These are phyloP conservation scores for Baeospora myosura DNA, from an alignment of 1,284 basidiomycete genomes.

Conservation along the genomic window DNA sequence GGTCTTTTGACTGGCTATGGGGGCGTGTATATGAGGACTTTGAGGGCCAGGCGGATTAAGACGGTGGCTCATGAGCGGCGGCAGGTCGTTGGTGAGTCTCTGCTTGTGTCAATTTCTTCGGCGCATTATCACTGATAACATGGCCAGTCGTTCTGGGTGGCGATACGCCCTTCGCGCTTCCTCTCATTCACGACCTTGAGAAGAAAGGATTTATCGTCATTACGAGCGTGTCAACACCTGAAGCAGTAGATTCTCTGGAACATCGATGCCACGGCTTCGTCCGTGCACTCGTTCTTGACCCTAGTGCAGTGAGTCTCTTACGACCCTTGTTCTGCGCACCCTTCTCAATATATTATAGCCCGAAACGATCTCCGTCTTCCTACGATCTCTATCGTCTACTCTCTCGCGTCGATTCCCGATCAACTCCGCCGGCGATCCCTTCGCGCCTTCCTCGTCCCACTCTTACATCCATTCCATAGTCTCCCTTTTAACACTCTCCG, in stretches of 20 bases:
- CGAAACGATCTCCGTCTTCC: conserved; percentile 61
- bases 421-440: conserved; percentile 69
- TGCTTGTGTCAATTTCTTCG: neutral
- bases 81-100: conserved; percentile 61
- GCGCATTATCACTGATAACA: conserved; percentile 8
- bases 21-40: conserved; percentile 21
- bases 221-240: conserved; percentile 61
- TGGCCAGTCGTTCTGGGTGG: conserved; percentile 72
- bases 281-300: conserved; percentile 71
- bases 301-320: conserved; percentile 50
- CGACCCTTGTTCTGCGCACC: conserved; percentile 5
- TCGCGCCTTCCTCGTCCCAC: conserved; percentile 51
- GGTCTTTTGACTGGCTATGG: conserved; percentile 55
- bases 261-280: conserved; percentile 62
- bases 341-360: conserved; percentile 36
- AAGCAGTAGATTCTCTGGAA: conserved; percentile 58
- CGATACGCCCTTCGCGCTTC: conserved; percentile 60
- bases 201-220: conserved; percentile 75
- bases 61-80: conserved; percentile 40
- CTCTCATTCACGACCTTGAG: conserved; percentile 66
- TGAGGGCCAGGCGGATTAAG: conserved; percentile 25
- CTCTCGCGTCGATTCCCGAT: conserved; percentile 78
- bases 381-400: conserved; percentile 70
- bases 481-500: conserved; percentile 57
- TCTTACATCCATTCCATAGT: conserved; percentile 67